A percentile compares a stretch with the other conserved stretches of the same genome.
These are phyloP conservation scores for Salmacisia buchloeana DNA, from an alignment of 1,284 basidiomycete species.

Conservation along the genomic window DNA sequence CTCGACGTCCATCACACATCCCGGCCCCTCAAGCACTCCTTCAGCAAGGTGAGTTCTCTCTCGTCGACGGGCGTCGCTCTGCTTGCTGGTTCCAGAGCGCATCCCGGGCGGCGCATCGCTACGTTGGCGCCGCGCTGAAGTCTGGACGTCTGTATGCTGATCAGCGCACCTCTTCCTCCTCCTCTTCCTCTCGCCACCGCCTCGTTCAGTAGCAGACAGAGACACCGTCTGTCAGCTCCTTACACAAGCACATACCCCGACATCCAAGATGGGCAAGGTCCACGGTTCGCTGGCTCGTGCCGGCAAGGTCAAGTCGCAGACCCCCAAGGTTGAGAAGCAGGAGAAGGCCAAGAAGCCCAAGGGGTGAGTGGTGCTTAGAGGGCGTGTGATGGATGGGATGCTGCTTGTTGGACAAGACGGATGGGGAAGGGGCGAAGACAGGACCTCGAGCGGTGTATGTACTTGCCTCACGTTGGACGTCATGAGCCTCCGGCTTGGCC, in stretches of 20 bases:
- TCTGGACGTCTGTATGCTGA: background rate
- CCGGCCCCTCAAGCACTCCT: too few species aligned
- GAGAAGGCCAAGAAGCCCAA: conserved; percentile 96
- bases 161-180: background rate
- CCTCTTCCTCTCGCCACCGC: background rate
- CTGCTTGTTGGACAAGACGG: too few species aligned
- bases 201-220: background rate
- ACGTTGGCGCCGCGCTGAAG: background rate
- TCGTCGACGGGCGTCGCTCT: background rate
- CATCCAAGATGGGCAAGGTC: conserved; percentile 62
- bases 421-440: background rate
- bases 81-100: too few species aligned
- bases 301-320: conserved; percentile 98
- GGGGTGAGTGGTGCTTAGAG: conserved; percentile 54
- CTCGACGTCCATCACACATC: too few species aligned
- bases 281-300: conserved; percentile 99
- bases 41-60: background rate
- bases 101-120: too few species aligned
- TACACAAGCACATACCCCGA: conserved; percentile 9
- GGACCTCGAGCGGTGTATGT: too few species aligned
- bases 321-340: conserved; percentile 83
- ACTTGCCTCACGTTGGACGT: too few species aligned
- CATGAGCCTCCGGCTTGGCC: too few species aligned
- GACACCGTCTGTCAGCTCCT: too few species aligned
- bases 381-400: too few species aligned